Conservation (phyloP, 2,329 filamentous ascomycete genomes). For the Clarireedia hainanense region DNA sequence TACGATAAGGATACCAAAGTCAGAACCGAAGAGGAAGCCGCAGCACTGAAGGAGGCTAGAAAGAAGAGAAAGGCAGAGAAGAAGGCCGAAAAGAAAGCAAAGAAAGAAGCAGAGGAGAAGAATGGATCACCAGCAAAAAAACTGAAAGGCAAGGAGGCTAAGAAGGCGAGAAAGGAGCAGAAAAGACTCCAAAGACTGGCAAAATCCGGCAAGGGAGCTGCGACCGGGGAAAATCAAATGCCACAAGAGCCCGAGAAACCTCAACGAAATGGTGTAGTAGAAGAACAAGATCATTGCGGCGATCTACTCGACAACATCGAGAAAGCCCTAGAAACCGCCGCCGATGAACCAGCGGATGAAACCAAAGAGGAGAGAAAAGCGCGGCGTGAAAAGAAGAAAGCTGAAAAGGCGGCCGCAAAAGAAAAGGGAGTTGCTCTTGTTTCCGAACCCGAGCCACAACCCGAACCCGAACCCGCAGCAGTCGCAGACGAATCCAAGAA, state of each 20-base stretch:
- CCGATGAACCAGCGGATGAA: not conserved
- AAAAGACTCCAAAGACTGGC: slow-evolving; percentile 8
- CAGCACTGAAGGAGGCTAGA: slow-evolving; percentile 2
- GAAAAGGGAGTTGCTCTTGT: slow-evolving; percentile 2
- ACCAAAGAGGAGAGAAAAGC: slow-evolving; percentile 1
- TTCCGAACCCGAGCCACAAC: not conserved
- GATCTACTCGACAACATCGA: not conserved
- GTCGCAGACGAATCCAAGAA: slow-evolving; percentile 8
- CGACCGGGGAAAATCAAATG: not conserved
- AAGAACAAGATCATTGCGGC: not conserved
- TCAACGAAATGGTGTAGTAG: not conserved
- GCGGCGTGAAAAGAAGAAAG: slow-evolving; percentile 6
- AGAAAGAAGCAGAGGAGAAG: slow-evolving; percentile 6
- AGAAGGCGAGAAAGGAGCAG: slow-evolving; percentile 5
- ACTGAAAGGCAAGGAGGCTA: slow-evolving; percentile 9
- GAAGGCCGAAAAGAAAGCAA: slow-evolving; percentile 1
- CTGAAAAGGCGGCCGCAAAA: slow-evolving; percentile 7
- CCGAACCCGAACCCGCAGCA: not conserved
- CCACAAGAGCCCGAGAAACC: not conserved
- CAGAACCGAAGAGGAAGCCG: slow-evolving; percentile 6
- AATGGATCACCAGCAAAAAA: not conserved
- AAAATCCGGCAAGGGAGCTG: not conserved
- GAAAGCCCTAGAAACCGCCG: not conserved
- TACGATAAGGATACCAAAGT: slow-evolving; percentile 2
- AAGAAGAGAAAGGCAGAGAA: slow-evolving; percentile 4